Conservation (phyloP, 2,329 filamentous ascomycete species). For the Talaromyces albobiverticillius region DNA sequence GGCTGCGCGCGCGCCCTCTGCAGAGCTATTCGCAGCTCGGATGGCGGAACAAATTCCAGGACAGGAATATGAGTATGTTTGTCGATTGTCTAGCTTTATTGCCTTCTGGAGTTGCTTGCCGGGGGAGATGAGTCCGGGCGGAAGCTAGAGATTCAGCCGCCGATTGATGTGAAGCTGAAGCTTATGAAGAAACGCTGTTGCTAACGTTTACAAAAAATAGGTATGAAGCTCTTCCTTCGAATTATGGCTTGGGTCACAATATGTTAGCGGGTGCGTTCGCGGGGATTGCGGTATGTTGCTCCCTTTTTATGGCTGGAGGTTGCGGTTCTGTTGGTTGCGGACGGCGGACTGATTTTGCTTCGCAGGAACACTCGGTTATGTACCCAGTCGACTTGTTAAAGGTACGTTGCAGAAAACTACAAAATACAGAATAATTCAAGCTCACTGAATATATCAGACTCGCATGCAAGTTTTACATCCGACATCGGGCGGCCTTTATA, state of each 20-base stretch:
- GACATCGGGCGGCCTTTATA: conserved; percentile 75
- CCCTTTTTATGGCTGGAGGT: not conserved
- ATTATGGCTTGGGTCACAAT: conserved; percentile 90
- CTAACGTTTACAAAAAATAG: conserved; percentile 40
- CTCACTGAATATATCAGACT: conserved; percentile 58
- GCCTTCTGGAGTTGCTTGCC: not conserved
- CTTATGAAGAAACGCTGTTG: conserved; percentile 9
- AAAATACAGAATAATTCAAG: not conserved
- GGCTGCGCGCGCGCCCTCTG: conserved; percentile 34
- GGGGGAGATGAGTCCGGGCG: too few species aligned
- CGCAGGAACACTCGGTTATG: conserved; percentile 96
- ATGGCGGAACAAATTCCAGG: conserved; percentile 44
- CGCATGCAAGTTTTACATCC: conserved; percentile 97
- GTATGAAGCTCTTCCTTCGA: conserved; percentile 91
- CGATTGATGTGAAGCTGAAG: too few species aligned
- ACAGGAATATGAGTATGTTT: conserved; percentile 47
- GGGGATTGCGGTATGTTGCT: conserved; percentile 75
- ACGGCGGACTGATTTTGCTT: conserved; percentile 19
- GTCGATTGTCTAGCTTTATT: conserved; percentile 6
- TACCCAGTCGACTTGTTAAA: conserved; percentile 98
- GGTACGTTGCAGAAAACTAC: conserved; percentile 53
- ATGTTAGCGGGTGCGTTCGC: conserved; percentile 96
- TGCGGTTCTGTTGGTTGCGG: not conserved
- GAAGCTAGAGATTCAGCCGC: too few species aligned
- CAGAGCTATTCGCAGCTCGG: conserved; percentile 24